Percentiles rank a stretch among this genome's conserved stretches.
Evolutionary conservation across 2,329 filamentous ascomycete genomes (phyloP).

Genomic region (Cercospora brassicicola): DNA sequence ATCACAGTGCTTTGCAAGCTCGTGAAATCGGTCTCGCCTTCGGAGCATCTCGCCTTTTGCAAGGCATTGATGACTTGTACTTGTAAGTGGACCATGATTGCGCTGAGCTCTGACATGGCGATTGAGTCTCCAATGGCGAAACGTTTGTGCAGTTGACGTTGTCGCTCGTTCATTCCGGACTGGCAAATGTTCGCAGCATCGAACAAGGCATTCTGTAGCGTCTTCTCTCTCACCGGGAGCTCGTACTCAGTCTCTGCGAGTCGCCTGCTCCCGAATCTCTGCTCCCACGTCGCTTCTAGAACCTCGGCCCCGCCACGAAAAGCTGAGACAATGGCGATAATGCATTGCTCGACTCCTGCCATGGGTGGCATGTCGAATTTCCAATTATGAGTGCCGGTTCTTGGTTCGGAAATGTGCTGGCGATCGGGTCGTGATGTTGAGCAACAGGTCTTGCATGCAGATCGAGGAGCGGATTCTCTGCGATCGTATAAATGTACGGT

Average conservation of each 20-base stretch:
- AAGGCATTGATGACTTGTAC: constrained; percentile 44
- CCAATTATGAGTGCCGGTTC: neutral
- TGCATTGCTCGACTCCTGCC: constrained; percentile 40
- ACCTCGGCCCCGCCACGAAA: constrained; percentile 47
- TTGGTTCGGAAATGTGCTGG: neutral
- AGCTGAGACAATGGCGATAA: constrained; percentile 46
- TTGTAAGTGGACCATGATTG: constrained; percentile 44
- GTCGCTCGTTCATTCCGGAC: constrained; percentile 38
- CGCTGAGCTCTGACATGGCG: constrained; percentile 30
- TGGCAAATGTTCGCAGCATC: constrained; percentile 41
- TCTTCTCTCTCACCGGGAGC: constrained; percentile 40
- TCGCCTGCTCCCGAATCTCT: constrained; percentile 23
- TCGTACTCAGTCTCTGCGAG: constrained; percentile 31
- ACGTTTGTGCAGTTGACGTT: constrained; percentile 40
- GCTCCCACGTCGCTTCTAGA: constrained; percentile 40
- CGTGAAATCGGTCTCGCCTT: constrained; percentile 39
- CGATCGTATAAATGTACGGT: neutral
- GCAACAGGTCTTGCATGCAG: neutral
- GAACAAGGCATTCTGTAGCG: constrained; percentile 42
- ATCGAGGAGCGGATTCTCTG: neutral
- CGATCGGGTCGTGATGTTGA: neutral
- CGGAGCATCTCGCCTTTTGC: constrained; percentile 41
- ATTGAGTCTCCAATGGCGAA: constrained; percentile 44
- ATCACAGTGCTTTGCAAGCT: constrained; percentile 41
- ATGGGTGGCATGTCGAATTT: constrained; percentile 16